Base-by-base conservation (phyloP, 441 rosid species). In the Theobroma grandiflorum region DNA sequence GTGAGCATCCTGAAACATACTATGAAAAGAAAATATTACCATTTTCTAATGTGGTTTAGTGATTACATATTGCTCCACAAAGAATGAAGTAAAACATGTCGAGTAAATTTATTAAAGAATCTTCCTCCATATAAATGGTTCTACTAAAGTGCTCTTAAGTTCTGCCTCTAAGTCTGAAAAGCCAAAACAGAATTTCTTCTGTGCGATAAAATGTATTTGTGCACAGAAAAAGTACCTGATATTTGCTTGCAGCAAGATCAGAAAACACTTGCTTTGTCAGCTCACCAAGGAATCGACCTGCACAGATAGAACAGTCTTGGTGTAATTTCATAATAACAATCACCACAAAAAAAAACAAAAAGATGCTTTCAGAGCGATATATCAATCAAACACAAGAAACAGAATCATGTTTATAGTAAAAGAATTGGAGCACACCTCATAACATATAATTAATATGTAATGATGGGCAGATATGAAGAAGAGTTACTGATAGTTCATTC, bases 271-370 rank as follows among this genome's bases (percentile, higher is more conserved):
- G 93, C 87, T 90, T 93, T 2, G 99, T 97, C 83, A 97, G 82
- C 93, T 94, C 99, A 81, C 82, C 99, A 68, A 97, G 96, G 83
- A 97, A 97, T 79, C 99, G 99, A 50, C 99, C 99, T 97, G 88
- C 79, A 84, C 43, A 73, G 9, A 40, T 49, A 38, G 20, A 58
- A 64, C 9, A 52, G 22, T 50, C 35, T 0, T 2, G 20, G 52
- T 62, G 33, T 62, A 6, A 75, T 47, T 75, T 63, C 40, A 37
- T 42, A 47, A 22, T 61, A 64, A 81, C 26, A 15, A 61, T 18
- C n/a, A 57, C 50, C 55, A 47, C n/a, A 20, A 65, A 38, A 42
- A 31, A 26, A 26, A 26, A 26, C 31, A 26, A 78, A 80, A 53
- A 58, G 22, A 43, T 71, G 31, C 62, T 47, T 72, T 55, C 64